Conservation (phyloP, 2,329 filamentous ascomycete species). For the Fusarium drepaniforme region DNA sequence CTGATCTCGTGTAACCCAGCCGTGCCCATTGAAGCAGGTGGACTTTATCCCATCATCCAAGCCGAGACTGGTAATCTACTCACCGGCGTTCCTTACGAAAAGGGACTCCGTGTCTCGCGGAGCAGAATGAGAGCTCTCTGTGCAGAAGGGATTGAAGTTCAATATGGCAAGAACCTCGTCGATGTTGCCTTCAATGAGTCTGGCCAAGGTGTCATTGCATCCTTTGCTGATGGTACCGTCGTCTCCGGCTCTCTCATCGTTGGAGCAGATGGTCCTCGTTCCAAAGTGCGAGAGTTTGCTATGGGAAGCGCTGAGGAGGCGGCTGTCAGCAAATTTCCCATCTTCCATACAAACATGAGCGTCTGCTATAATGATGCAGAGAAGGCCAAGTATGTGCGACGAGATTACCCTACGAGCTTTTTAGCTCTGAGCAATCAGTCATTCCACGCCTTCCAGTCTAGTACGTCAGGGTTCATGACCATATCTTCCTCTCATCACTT, state of each 20-base stretch:
- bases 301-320: constrained; percentile 32
- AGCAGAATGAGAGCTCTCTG: constrained; percentile 36
- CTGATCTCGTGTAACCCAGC: constrained; percentile 39
- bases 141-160: constrained; percentile 32
- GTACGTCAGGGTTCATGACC: constrained; percentile 1
- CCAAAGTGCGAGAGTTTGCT: constrained; percentile 36
- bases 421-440: constrained; percentile 38
- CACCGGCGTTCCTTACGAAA: constrained; percentile 35
- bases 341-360: constrained; percentile 42
- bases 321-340: constrained; percentile 38
- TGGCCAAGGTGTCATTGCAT: constrained; percentile 26
- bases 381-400: constrained; percentile 33
- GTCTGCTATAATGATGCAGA: constrained; percentile 38
- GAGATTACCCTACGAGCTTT: constrained; percentile 36
- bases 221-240: constrained; percentile 26
- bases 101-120: constrained; percentile 35
- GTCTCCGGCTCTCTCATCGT: constrained; percentile 29
- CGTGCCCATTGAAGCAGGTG: constrained; percentile 32
- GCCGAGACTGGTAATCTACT: constrained; percentile 34
- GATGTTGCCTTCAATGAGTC: constrained; percentile 35
- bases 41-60: constrained; percentile 39
- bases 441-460: constrained; percentile 40
- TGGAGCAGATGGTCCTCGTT: constrained; percentile 36
- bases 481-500: too few relatives aligned
- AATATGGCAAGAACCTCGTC: constrained; percentile 34